A percentile compares a stretch with the other conserved stretches of the same genome.
Conservation (phyloP, 129 eudicot genomes). For the Escallonia rubra region DNA sequence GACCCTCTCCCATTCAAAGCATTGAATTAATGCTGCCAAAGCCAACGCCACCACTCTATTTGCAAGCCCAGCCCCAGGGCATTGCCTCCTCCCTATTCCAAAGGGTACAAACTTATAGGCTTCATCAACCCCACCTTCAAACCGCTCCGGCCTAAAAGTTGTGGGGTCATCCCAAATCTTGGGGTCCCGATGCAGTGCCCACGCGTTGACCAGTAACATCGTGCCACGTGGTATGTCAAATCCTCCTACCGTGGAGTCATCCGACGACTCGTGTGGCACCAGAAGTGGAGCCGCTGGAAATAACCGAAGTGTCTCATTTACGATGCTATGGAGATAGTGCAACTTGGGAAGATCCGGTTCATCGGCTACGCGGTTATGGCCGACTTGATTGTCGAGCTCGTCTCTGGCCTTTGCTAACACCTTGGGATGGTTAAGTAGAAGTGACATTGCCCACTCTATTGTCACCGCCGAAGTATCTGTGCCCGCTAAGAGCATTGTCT, state of each 20-base stretch:
- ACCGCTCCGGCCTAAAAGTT: slow-evolving; percentile 20
- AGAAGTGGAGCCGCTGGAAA: not conserved
- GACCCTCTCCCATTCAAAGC: slow-evolving; percentile 16
- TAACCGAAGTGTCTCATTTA: slow-evolving; percentile 8
- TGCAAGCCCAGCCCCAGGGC: slow-evolving; percentile 21
- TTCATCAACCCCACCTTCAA: slow-evolving; percentile 6
- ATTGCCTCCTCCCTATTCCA: slow-evolving; percentile 23
- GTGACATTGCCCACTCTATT: slow-evolving; percentile 31
- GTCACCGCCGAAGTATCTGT: slow-evolving; percentile 26
- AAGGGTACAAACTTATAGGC: slow-evolving; percentile 13
- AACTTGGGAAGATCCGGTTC: slow-evolving; percentile 21
- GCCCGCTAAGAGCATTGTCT: slow-evolving; percentile 33
- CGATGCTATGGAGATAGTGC: slow-evolving; percentile 7
- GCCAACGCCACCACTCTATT: slow-evolving; percentile 15
- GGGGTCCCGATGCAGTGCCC: slow-evolving; percentile 26
- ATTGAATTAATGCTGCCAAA: slow-evolving; percentile 14
- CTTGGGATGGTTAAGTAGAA: slow-evolving; percentile 20
- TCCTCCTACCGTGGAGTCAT: slow-evolving; percentile 2
- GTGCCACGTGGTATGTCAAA: slow-evolving; percentile 18
- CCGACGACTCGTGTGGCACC: slow-evolving; percentile 2
- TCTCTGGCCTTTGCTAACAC: slow-evolving; percentile 15
- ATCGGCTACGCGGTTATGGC: slow-evolving; percentile 15
- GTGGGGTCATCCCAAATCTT: slow-evolving; percentile 17
- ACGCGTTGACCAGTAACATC: slow-evolving; percentile 15
- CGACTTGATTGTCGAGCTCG: slow-evolving; percentile 15